These are phyloP conservation scores for Naganishia onofrii DNA, from an alignment of 768 basidiomycete genomes.

Conservation along the genomic window DNA sequence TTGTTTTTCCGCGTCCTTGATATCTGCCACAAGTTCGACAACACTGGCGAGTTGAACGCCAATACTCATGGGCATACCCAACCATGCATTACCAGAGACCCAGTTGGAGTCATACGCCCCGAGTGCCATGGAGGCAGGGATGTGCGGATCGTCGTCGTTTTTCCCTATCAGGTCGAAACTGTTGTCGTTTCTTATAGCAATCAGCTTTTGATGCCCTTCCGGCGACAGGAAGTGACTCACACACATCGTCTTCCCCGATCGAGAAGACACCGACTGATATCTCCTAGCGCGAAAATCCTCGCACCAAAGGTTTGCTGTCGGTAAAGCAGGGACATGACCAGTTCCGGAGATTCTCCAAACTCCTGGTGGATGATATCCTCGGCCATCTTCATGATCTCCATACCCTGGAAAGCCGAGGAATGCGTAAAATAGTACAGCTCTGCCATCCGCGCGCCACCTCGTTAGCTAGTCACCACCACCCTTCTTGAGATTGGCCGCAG, in stretches of 20 bases:
- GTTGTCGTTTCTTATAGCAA: not conserved
- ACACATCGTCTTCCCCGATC: slow-evolving; percentile 15
- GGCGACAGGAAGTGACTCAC: not conserved
- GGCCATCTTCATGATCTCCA: slow-evolving; percentile 24
- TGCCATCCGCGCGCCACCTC: not conserved
- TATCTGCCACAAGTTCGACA: slow-evolving; percentile 21
- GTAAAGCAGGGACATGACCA: slow-evolving; percentile 22
- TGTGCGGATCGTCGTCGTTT: slow-evolving; percentile 13
- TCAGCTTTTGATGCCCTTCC: not conserved
- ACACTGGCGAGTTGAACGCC: not conserved
- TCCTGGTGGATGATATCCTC: slow-evolving; percentile 20
- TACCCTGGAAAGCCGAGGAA: slow-evolving; percentile 16
- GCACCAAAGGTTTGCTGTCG: slow-evolving; percentile 22
- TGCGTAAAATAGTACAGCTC: slow-evolving; percentile 24
- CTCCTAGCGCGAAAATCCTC: slow-evolving; percentile 3
- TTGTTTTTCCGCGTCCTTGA: slow-evolving; percentile 18
- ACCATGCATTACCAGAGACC: slow-evolving; percentile 16
- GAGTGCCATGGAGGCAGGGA: slow-evolving; percentile 3
- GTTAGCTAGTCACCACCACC: not conserved
- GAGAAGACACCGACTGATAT: slow-evolving; percentile 7
- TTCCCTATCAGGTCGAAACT: slow-evolving; percentile 20
- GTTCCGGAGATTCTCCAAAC: slow-evolving; percentile 14
- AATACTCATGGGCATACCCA: slow-evolving; percentile 16
- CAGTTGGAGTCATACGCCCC: slow-evolving; percentile 16
- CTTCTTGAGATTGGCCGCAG: too few relatives aligned